Percentiles rank a stretch among this genome's conserved stretches.
Conservation (phyloP, 2,329 filamentous ascomycete genomes). For the Aureobasidium sp. region DNA sequence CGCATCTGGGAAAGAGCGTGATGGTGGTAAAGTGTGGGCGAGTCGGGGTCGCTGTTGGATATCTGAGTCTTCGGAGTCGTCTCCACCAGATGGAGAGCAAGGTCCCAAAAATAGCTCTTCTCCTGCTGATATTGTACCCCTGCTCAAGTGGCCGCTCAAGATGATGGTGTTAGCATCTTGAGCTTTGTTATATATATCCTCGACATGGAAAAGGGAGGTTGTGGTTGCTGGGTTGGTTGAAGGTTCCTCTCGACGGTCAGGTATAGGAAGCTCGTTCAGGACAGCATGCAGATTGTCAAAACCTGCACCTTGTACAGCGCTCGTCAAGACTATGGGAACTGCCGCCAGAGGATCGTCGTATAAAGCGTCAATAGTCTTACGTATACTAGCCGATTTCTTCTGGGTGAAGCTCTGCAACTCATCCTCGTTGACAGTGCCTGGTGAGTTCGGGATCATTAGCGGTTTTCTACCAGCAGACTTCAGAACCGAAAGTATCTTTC, state of each 20-base stretch:
- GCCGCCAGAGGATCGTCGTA: slow-evolving; percentile 36
- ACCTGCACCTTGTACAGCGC: slow-evolving; percentile 74
- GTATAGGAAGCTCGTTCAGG: slow-evolving; percentile 65
- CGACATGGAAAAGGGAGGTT: slow-evolving; percentile 60
- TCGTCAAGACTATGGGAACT: slow-evolving; percentile 82
- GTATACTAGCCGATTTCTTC: slow-evolving; percentile 50
- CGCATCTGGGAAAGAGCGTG: slow-evolving; percentile 41
- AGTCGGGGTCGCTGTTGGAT: slow-evolving; percentile 20
- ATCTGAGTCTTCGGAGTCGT: slow-evolving; percentile 29
- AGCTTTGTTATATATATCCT: slow-evolving; percentile 71
- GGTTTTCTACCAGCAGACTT: slow-evolving; percentile 69
- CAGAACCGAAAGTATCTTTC: slow-evolving; percentile 64
- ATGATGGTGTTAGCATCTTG: slow-evolving; percentile 40
- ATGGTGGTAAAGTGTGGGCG: slow-evolving; percentile 28
- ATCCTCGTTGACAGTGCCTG: slow-evolving; percentile 24
- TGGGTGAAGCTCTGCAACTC: slow-evolving; percentile 50
- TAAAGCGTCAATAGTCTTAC: slow-evolving; percentile 46
- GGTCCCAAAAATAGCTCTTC: slow-evolving; percentile 74
- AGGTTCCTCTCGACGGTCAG: slow-evolving; percentile 1
- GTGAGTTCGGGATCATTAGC: slow-evolving; percentile 49
- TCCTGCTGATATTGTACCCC: slow-evolving; percentile 67
- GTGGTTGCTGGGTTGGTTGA: not conserved
- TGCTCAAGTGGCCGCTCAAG: slow-evolving; percentile 75
- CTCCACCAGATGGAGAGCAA: slow-evolving; percentile 31
- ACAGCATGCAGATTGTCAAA: slow-evolving; percentile 76